Percentiles rank a stretch among this genome's conserved stretches.
phyloP scores from a whole-genome alignment of 2,329 filamentous ascomycete species.

The Graphiopsis chlorocephala region DNA sequence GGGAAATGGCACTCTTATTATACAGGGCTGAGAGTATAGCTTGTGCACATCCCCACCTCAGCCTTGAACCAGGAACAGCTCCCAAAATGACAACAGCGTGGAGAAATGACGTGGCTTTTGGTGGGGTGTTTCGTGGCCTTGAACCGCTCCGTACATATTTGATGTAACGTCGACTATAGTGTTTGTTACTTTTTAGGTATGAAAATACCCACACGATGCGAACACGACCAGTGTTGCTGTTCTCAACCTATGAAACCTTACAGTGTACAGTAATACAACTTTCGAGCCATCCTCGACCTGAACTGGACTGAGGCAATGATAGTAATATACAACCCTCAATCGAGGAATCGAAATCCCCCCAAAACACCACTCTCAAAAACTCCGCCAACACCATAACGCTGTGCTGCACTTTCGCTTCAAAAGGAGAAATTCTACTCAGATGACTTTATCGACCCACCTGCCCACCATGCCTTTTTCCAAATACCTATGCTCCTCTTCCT shows the following conservation, averaged over 20 bases:
- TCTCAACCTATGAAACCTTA: no score
- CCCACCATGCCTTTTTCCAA: conserved; percentile 52
- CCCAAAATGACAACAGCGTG: neutral
- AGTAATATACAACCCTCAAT: neutral
- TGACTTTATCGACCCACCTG: conserved; percentile 33
- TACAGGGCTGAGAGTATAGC: neutral
- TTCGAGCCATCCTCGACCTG: neutral
- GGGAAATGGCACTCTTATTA: neutral
- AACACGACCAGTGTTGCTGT: no score
- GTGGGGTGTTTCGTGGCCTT: neutral
- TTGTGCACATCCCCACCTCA: neutral
- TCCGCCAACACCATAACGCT: neutral
- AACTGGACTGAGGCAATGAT: neutral
- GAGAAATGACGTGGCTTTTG: neutral
- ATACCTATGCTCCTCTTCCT: conserved; percentile 65
- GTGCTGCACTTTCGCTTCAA: neutral
- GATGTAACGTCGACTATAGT: no score
- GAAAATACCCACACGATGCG: no score
- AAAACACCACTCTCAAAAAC: neutral
- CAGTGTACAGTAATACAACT: neutral
- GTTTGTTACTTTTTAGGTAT: no score
- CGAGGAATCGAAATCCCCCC: neutral
- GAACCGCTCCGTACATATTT: no score
- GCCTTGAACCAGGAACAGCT: neutral
- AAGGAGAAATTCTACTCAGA: neutral